Base-by-base conservation (phyloP, 2,329 filamentous ascomycete genomes). In the Sphaerulina musiva region DNA sequence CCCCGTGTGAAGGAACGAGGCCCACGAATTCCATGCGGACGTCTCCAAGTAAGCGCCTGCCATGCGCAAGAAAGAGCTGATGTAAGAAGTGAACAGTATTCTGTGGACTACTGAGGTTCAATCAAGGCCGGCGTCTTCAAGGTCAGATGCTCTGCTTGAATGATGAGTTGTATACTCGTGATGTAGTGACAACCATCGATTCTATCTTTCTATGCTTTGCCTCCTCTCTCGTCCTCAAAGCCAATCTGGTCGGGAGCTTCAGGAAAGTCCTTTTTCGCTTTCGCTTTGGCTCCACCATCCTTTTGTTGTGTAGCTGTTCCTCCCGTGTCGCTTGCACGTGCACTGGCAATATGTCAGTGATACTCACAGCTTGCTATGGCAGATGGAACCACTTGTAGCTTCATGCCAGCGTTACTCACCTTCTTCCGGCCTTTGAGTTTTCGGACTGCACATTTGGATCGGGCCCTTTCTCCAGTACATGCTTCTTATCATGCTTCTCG, bases 181-280 rank as follows among this genome's bases (percentile, higher is more conserved):
- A 11, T 38, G 12, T n/a, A 38, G 34, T 38, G 12, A 7, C 10
- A 11, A 38, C 10, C 34, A 38, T 38, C 34, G 12, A 38, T 38
- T 5, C 34, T 11, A 3, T 6, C 4, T 38, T 5, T 38, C 34
- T 57, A 66, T 40, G 74, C 74, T 51, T 74, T 73, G 40, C 70
- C 71, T 53, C 75, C 76, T 51, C 75, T 67, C 69, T 78, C 75
- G 62, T 77, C 75, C 64, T 78, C 73, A 72, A 78, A 76, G 0
- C 76, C 76, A 60, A 78, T 62, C 46, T 67, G 65, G 46, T 73
- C 74, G 1, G 76, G 75, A 11, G 74, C 70, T 63, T 76, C 76
- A 2, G 76, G 76, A 51, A 72, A 69, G 51, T 76, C 74, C 51
- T 73, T 64, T 69, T 77, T 77, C 26, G 74, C 72, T 64, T 71